Conservation (phyloP, 495 filamentous ascomycete species). For the Extremus antarcticus region DNA sequence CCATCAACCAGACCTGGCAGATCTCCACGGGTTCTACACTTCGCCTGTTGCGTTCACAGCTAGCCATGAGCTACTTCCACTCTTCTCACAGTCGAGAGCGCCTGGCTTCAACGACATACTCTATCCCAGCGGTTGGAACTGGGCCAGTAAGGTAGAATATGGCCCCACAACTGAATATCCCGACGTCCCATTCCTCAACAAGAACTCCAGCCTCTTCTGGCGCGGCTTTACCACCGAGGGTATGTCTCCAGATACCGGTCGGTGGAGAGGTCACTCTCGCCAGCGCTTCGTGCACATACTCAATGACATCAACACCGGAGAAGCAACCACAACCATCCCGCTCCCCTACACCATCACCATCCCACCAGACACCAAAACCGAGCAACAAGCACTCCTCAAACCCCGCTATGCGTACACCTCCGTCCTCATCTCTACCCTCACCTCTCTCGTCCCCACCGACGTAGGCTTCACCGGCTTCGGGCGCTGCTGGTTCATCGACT, state of each 20-base stretch:
- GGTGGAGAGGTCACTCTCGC: constrained; percentile 45
- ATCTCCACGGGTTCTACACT: constrained; percentile 61
- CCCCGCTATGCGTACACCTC: constrained; percentile 13
- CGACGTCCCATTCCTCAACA: constrained; percentile 22
- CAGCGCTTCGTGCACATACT: constrained; percentile 46
- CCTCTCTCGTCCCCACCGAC: constrained; percentile 13
- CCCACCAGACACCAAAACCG: background rate
- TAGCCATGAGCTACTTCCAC: constrained; percentile 51
- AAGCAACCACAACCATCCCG: constrained; percentile 26
- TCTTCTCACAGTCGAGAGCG: constrained; percentile 65
- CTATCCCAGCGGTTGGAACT: constrained; percentile 32
- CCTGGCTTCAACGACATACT: constrained; percentile 47
- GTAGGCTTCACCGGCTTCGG: constrained; percentile 33
- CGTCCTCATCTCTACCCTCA: constrained; percentile 11
- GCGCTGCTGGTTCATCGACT: constrained; percentile 44
- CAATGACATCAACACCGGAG: constrained; percentile 36
- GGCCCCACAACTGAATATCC: constrained; percentile 19
- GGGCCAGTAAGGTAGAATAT: constrained; percentile 26
- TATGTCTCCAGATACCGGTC: constrained; percentile 31
- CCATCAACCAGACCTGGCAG: constrained; percentile 67
- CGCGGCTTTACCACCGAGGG: constrained; percentile 41
- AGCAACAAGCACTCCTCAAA: background rate
- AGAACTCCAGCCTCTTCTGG: constrained; percentile 27
- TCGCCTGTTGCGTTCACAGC: constrained; percentile 52
- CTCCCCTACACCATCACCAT: constrained; percentile 21